Evolutionary conservation across 2,329 filamentous ascomycete species (phyloP).

Genomic region (Botrytis elliptica): DNA sequence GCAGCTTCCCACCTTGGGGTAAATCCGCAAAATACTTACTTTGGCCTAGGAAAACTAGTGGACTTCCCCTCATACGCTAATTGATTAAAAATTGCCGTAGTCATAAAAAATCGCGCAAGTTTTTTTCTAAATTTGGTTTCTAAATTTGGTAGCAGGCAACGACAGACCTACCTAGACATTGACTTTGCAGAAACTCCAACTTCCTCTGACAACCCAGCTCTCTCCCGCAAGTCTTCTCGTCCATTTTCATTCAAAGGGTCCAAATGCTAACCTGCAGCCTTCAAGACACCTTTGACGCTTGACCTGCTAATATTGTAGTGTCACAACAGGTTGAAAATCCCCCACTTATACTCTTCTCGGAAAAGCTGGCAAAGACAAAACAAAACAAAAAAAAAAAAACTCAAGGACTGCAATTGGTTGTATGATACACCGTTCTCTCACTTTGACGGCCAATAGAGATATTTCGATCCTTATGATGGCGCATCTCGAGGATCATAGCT

Average conservation of each 20-base stretch:
- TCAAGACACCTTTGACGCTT: neutral
- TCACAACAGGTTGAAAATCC: slow-evolving; percentile 18
- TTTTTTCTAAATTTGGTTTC: slow-evolving; percentile 1
- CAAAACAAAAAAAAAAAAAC: neutral
- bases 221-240: neutral
- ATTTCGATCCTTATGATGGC: slow-evolving; percentile 7
- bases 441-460: neutral
- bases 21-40: neutral
- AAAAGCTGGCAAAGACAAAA: neutral
- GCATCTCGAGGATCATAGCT: slow-evolving; percentile 13
- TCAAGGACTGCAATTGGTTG: neutral
- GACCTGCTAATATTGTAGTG: slow-evolving; percentile 7
- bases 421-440: neutral
- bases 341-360: slow-evolving; percentile 2
- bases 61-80: neutral
- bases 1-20: neutral
- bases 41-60: neutral
- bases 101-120: neutral
- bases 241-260: neutral
- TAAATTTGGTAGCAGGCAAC: neutral
- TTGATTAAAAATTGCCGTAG: neutral
- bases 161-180: neutral
- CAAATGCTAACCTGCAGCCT: neutral
- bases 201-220: neutral
- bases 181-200: neutral